phyloP scores from a whole-genome alignment of 148 eudicot species.

The Selenicereus undatus region DNA sequence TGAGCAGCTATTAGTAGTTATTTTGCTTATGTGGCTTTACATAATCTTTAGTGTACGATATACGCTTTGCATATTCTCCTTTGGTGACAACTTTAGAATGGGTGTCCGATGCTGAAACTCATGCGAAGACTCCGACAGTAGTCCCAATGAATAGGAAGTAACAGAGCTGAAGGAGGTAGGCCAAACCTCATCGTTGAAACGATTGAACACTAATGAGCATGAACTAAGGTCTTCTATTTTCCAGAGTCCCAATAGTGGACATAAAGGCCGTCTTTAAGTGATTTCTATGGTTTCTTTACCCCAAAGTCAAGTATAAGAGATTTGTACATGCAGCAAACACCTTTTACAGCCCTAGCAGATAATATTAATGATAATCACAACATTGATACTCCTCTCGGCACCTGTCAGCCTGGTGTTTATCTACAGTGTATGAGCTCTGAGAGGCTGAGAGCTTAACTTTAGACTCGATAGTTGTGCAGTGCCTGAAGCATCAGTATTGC shows the following conservation, averaged over 20 bases:
- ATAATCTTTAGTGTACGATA: too few species aligned
- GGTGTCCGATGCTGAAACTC: slow-evolving; percentile 42
- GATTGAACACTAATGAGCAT: slow-evolving; percentile 53
- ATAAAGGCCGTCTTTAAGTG: slow-evolving; percentile 52
- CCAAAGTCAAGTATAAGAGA: slow-evolving; percentile 53
- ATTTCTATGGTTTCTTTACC: slow-evolving; percentile 41
- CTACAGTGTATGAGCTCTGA: slow-evolving; percentile 51
- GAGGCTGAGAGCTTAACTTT: slow-evolving; percentile 67
- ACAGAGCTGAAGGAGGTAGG: slow-evolving; percentile 56
- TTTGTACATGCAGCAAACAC: slow-evolving; percentile 38
- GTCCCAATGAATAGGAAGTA: slow-evolving; percentile 81
- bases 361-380: slow-evolving; percentile 48
- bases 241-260: slow-evolving; percentile 49
- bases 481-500: slow-evolving; percentile 92
- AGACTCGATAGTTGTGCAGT: slow-evolving; percentile 89
- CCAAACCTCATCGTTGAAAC: slow-evolving; percentile 43
- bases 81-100: slow-evolving; percentile 36
- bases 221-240: slow-evolving; percentile 60
- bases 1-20: too few species aligned
- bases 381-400: slow-evolving; percentile 26
- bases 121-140: slow-evolving; percentile 58
- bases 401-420: slow-evolving; percentile 42
- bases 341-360: slow-evolving; percentile 29
- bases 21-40: too few species aligned
- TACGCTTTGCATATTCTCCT: slow-evolving; percentile 16